Base-by-base conservation (phyloP, 2,329 filamentous ascomycete genomes). In the Berkeleyomyces basicola region DNA sequence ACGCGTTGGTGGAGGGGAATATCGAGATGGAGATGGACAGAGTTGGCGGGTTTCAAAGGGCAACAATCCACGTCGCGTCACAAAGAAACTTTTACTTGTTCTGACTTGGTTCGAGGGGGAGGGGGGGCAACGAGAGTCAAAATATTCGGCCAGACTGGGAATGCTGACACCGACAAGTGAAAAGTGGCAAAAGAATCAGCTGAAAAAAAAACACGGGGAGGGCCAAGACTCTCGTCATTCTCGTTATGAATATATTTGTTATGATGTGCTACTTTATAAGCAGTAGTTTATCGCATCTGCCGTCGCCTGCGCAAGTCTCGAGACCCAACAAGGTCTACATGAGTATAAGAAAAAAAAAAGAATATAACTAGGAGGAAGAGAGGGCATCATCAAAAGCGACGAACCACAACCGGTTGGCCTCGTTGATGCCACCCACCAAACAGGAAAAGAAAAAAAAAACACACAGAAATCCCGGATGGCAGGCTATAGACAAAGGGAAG, bases 371-470 rank as follows among this genome's bases (percentile, higher is more conserved):
- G 23, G 23, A 1, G 23, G 23, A 23, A 23, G 23, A 23, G 23
- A 23, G 23, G 23, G 23, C 23, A 23, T 23, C 23, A 23, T 23
- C 23, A 23, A 16, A 57, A 47, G 42, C 37, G n/a, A 42, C 36
- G 7, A 43, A 55, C 59, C 59, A 55, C 63, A 61, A 64, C 49
- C 58, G 62, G 58, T 61, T 58, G 49, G 23, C 23, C 23, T 23
- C 23, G 33, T 14, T 36, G 23, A 53, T 7, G 9, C 10, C 53
- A 31, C 39, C 51, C 31, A 39, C 16, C 16, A 16, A 10, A 57
- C 59, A 59, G 33, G 39, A 51, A n/a, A 58, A 37, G 11, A 37
- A 11, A 57, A 42, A 49, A 31, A 61, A 39, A 60, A 42, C n/a
- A n/a, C n/a, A 58, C 42, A 58, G 16, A 61, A 33, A 59, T 31